Evolutionary conservation across 371 early-diverging fungal genomes (phyloP).

Genomic region (Mucor lusitanicus): DNA sequence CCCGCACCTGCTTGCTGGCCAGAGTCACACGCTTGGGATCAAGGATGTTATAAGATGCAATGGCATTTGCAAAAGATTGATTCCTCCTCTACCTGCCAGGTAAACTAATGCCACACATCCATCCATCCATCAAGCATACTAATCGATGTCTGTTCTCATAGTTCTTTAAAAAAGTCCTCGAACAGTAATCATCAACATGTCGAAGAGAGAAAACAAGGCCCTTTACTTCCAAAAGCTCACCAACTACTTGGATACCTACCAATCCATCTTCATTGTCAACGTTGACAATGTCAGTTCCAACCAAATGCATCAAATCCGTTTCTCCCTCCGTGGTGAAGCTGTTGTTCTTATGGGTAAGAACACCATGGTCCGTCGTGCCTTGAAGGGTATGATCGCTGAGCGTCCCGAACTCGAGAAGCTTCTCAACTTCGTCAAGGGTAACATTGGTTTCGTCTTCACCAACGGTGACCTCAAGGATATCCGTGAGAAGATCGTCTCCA

Average conservation of each 20-base stretch:
- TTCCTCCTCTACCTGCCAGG: slow-evolving; percentile 29
- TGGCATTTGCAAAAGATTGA: not conserved
- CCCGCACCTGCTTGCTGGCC: not conserved
- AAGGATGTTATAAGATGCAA: not conserved
- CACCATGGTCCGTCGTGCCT: slow-evolving; percentile 99
- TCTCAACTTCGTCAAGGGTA: slow-evolving; percentile 87
- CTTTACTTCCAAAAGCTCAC: slow-evolving; percentile 63
- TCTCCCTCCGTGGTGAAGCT: slow-evolving; percentile 89
- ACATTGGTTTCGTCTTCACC: slow-evolving; percentile 99
- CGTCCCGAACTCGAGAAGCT: slow-evolving; percentile 91
- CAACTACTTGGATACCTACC: slow-evolving; percentile 70
- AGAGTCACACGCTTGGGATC: not conserved
- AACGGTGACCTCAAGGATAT: slow-evolving; percentile 94
- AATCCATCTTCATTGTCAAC: slow-evolving; percentile 97
- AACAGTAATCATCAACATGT: slow-evolving; percentile 52
- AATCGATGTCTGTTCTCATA: slow-evolving; percentile 6
- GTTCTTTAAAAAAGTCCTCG: slow-evolving; percentile 57
- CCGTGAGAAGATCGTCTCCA: slow-evolving; percentile 89
- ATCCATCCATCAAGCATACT: slow-evolving; percentile 14
- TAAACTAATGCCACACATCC: slow-evolving; percentile 15
- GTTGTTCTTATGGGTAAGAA: slow-evolving; percentile 99
- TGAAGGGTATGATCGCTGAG: slow-evolving; percentile 78
- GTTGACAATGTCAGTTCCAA: slow-evolving; percentile 99
- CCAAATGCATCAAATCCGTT: slow-evolving; percentile 99
- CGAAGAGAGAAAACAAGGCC: slow-evolving; percentile 61